Evolutionary conservation across 2,329 filamentous ascomycete genomes (phyloP), one percentile per base, ranked within the genome.

Genomic region (Clonostachys chloroleuca): DNA sequence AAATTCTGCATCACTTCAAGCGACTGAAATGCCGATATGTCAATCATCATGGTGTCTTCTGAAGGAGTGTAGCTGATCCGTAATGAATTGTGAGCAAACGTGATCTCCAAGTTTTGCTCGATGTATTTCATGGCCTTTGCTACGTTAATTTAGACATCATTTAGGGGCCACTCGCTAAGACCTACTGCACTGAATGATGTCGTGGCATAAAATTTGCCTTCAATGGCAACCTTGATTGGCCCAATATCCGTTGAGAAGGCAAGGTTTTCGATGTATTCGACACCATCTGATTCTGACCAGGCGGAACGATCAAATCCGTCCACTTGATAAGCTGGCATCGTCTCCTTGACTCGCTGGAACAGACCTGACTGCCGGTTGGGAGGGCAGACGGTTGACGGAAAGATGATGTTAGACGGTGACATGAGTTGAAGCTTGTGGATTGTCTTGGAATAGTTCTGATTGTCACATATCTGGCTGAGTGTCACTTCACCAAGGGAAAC

Each of bases 1-100:
- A 92, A 61, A 54, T 96, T 99, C 57, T 96, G 90, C 24, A 97
- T 87, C 6, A 99, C 76, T 62, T 99, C 94, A 4, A 99, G 73
- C 0, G 90, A 90, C 36, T 85, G 79, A 30, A 96, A 89, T 0
- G 92, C 95, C 1, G 89, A 86, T 3, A 94, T 77, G 58, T 96
- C 92, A 56, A 97, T 95, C 80, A 95, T 89, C 92, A 97, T 96
- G 1, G 90, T 89, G 20, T 92, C 88, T 60, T 95, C 89, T 0
- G 90, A 91, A 1, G 91, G 87, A 57, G 92, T 86, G 55, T 95
- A 96, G 52, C 83, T 86, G 59, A 97, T 86, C 5, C 90, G 83
- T 34, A 97, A 77, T 17, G 92, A 92, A 60, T 94, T 86, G n/a
- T 78, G 74, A 5, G 83, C 76, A 60, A 96, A 94, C 1, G 77